Base-by-base conservation (phyloP, 352 stramenopile genomes). In the Pythium monospermum region DNA sequence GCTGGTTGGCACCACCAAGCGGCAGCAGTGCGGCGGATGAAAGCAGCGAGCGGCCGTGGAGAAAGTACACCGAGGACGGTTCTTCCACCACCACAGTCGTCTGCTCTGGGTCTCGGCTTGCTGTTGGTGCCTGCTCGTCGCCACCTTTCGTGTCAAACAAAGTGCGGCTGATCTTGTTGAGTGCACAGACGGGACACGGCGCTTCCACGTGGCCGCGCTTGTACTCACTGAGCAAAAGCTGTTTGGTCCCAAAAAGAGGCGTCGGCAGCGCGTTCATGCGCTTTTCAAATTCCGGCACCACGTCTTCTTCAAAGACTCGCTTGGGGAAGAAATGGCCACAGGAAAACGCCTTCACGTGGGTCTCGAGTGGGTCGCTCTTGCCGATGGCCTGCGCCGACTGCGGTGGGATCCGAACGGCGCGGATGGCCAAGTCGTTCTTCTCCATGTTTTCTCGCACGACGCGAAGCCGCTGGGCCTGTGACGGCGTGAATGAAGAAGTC, bases 271-370 rank as follows among this genome's bases (percentile, higher is more conserved):
- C 53, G 27, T 73, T 83, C 69, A 94, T 80, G 18, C 77, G 76
- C 62, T 83, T 90, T 31, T 91, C 83, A 45, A 94, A 94, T 52
- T 89, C 75, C 10, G 69, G 68, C 16, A 92, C 39, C 12, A 94
- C 69, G 30, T 94, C 83, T 49, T 94, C 83, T 42, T 94, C 81
- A 39, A 89, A 92, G 39, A 94, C 68, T 26, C 83, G 79, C 66
- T 91, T 91, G 10, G 83, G 79, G 48, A 90, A 94, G 18, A 90
- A 56, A 46, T 94, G 83, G 12, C 77, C 75, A 31, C 83, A 94
- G 12, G 81, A 86, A 49, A 94, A 94, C 2, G 71, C 83, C 61
- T 91, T 90, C 16, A 85, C 81, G 51, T 94, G 83, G 13, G 83
- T 94, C 53, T 94, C 83, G 7, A 94, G 64, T 22, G 83, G 83